A percentile compares a stretch with the other conserved stretches of the same genome.
These are phyloP conservation scores for Breviolum minutum DNA, from an alignment of 73 alveolate genomes.

Conservation along the genomic window DNA sequence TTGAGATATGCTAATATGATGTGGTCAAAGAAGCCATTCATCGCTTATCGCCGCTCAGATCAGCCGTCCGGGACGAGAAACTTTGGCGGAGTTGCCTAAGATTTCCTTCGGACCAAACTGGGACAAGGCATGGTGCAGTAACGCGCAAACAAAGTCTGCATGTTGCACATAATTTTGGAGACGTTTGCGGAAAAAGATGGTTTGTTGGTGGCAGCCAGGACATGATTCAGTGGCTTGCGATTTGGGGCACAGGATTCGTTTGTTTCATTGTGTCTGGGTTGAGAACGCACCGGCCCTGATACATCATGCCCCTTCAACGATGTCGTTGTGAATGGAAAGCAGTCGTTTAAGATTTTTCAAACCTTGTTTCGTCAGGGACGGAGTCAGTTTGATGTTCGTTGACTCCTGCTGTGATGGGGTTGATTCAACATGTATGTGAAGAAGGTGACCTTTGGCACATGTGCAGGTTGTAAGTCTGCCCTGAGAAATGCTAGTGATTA, in stretches of 20 bases:
- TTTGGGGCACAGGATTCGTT: conserved; percentile 53
- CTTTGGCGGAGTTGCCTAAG: background rate
- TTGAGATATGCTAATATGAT: too few species aligned
- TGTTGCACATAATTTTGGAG: background rate
- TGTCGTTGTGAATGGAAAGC: too few species aligned
- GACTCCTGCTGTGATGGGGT: too few species aligned
- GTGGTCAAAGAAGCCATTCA: too few species aligned
- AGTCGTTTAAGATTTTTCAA: too few species aligned
- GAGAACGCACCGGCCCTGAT: background rate
- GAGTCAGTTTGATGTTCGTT: too few species aligned
- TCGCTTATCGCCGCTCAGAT: background rate
- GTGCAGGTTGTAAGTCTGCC: too few species aligned
- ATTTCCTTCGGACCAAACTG: conserved; percentile 76
- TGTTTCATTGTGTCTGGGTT: conserved; percentile 53
- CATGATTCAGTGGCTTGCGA: conserved; percentile 66
- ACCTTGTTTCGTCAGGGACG: too few species aligned
- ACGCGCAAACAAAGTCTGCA: background rate
- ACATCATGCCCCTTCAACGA: too few species aligned
- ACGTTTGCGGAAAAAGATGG: background rate
- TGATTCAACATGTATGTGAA: too few species aligned
- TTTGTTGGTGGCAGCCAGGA: conserved; percentile 1
- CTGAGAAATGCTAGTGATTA: too few species aligned
- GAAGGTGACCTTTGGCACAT: too few species aligned
- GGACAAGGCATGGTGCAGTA: conserved; percentile 33
- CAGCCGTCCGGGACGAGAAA: conserved; percentile 66